Conservation (phyloP, 1,284 basidiomycete species). For the Apiotrichum gracile region DNA sequence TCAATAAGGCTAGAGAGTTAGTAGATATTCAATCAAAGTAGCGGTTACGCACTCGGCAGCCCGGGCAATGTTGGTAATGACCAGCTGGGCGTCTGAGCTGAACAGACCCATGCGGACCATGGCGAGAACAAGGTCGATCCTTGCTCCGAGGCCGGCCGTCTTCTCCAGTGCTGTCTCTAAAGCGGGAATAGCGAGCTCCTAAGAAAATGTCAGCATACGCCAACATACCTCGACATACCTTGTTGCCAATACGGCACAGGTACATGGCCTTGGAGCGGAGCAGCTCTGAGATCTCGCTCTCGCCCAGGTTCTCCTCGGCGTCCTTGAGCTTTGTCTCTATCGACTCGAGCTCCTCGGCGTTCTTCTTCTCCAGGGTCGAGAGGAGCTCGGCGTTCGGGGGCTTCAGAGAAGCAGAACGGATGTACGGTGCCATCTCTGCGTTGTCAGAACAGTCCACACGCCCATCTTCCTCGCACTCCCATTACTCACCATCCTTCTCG, state of each 20-base stretch:
- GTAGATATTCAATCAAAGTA: background rate
- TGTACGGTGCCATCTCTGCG: slow-evolving; percentile 78
- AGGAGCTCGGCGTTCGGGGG: slow-evolving; percentile 58
- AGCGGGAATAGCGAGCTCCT: slow-evolving; percentile 71
- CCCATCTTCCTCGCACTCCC: too few species aligned
- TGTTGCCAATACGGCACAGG: slow-evolving; percentile 84
- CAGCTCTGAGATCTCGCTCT: slow-evolving; percentile 86
- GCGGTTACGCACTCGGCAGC: slow-evolving; percentile 67
- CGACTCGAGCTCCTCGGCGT: slow-evolving; percentile 67
- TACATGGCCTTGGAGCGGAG: slow-evolving; percentile 81
- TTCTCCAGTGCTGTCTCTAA: slow-evolving; percentile 83
- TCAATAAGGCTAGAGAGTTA: slow-evolving; percentile 67
- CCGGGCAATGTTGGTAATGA: slow-evolving; percentile 66
- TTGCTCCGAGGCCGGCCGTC: slow-evolving; percentile 84
- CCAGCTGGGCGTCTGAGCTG: slow-evolving; percentile 72
- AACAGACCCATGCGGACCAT: slow-evolving; percentile 89
- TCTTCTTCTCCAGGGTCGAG: slow-evolving; percentile 64
- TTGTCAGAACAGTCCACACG: background rate
- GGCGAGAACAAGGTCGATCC: slow-evolving; percentile 87
- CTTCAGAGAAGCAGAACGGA: slow-evolving; percentile 33
- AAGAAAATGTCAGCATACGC: background rate
- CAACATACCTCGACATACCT: slow-evolving; percentile 52
- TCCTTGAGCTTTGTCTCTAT: slow-evolving; percentile 76
- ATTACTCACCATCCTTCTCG: slow-evolving; percentile 69
- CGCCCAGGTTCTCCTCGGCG: slow-evolving; percentile 85